phyloP scores from a whole-genome alignment of 257 asterid species.

The Nicotiana tabacum region DNA sequence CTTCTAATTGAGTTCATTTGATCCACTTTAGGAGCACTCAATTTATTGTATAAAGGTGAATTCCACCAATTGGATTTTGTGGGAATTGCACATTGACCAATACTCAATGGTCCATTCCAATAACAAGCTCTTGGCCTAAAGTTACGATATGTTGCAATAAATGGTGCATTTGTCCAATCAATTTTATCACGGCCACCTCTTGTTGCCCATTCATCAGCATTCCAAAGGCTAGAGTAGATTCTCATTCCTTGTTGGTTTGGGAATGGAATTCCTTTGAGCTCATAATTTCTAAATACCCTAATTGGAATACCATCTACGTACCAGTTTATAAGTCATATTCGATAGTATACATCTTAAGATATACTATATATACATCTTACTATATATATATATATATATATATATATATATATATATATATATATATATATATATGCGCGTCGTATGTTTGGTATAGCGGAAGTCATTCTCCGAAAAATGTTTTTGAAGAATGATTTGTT shows the following conservation, averaged over 20 bases:
- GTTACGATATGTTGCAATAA: conserved; percentile 36
- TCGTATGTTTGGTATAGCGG: neutral
- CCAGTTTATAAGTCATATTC: too few species aligned
- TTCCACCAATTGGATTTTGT: conserved; percentile 43
- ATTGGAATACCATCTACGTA: conserved; percentile 58
- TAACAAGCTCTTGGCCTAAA: conserved; percentile 52
- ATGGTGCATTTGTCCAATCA: conserved; percentile 59
- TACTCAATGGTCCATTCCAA: conserved; percentile 31
- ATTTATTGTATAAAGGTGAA: conserved; percentile 21
- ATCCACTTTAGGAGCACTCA: conserved; percentile 21
- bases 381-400: neutral
- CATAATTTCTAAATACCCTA: conserved; percentile 56
- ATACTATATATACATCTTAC: too few species aligned
- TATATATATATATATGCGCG: neutral
- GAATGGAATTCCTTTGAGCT: conserved; percentile 39
- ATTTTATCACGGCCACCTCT: conserved; percentile 62
- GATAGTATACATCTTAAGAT: too few species aligned
- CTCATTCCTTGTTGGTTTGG: conserved; percentile 62
- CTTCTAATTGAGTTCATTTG: conserved; percentile 40
- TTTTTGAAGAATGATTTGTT: too few species aligned
- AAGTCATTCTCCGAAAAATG: neutral
- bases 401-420: neutral
- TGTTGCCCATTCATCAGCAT: conserved; percentile 83
- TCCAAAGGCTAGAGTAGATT: conserved; percentile 71
- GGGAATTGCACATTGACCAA: conserved; percentile 25